phyloP scores from a whole-genome alignment of 371 early-diverging fungal genomes.

The Blakeslea trispora region DNA sequence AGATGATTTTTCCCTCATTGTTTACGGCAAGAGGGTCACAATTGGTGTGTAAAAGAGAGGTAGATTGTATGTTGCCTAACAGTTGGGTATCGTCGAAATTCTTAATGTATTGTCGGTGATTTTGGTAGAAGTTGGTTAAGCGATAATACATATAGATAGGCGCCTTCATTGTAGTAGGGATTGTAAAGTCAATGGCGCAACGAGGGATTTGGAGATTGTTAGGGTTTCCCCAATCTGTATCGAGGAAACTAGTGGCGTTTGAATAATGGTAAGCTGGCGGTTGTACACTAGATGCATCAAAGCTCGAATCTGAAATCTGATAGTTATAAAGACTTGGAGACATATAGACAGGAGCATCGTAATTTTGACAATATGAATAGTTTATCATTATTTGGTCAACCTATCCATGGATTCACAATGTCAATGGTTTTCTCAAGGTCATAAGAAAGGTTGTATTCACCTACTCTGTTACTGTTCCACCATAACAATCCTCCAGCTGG shows the following conservation, averaged over 20 bases:
- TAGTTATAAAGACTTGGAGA: constrained; percentile 21
- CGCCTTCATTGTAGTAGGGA: constrained; percentile 68
- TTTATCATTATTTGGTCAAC: constrained; percentile 85
- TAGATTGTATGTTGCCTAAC: constrained; percentile 52
- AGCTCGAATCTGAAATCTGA: constrained; percentile 18
- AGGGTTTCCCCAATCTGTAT: constrained; percentile 39
- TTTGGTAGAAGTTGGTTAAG: constrained; percentile 98
- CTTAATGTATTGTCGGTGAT: constrained; percentile 96
- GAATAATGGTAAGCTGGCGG: constrained; percentile 36
- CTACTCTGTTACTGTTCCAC: constrained; percentile 72
- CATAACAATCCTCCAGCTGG: constrained; percentile 86
- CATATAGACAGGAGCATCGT: constrained; percentile 37
- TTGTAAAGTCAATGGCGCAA: constrained; percentile 80
- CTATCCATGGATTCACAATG: too few species aligned
- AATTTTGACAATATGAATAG: constrained; percentile 82
- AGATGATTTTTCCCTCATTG: constrained; percentile 49
- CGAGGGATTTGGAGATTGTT: constrained; percentile 43
- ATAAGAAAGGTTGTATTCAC: constrained; percentile 36
- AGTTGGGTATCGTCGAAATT: constrained; percentile 86
- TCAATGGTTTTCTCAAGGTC: too few species aligned
- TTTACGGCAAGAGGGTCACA: constrained; percentile 57
- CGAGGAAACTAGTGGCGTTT: constrained; percentile 34
- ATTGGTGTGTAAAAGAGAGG: constrained; percentile 29
- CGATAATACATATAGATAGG: constrained; percentile 95
- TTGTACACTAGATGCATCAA: constrained; percentile 17